Base-by-base conservation (phyloP, 305 asterid species). In the Fraxinus latifolia region DNA sequence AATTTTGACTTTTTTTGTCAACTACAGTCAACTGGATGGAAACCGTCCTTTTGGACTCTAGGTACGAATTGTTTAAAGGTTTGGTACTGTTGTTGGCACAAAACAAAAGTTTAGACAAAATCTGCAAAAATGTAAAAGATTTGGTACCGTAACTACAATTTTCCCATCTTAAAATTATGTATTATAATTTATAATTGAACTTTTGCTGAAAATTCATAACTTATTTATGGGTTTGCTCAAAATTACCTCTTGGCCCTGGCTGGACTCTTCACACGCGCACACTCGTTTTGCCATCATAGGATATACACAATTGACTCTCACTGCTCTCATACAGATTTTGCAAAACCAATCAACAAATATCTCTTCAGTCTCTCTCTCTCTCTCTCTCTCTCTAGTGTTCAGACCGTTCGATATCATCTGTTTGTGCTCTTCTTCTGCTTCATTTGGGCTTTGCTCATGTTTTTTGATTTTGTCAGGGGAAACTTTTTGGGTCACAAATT, bases 281-380 rank as follows among this genome's bases (percentile, higher is more conserved):
- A 36, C 47, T 25, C 76, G 55, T 12, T 44, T 44, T 39, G 79
- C 75, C 15, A 33, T 19, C 19, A 39, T 75, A 74, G 79, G 75
- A 77, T 82, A 36, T 39, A 37, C 79, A 53, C 75, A 82, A 79
- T 78, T 55, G 82, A 70, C 85, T 39, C 60, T 15, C 79, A 55
- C 77, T 36, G 71, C 47, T 14, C 80, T 36, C 76, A 47, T 37
- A 47, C 84, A 80, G 55, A 67, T 36, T 84, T 82, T 74, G 79
- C 85, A 67, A 74, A 78, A 44, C 78, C 84, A 81, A 78, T 78
- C 83, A 81, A 25, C 83, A 77, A 29, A 79, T 79, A 44, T 74
- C 74, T 65, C 80, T 79, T 27, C 75, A 33, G 50, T 5, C 47
- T 76, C 15, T 29, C 62, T 53, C 68, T 17, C 47, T 76, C 15